Percentiles rank a stretch among this genome's conserved stretches.
Evolutionary conservation across 2,329 filamentous ascomycete genomes (phyloP).

Genomic region (Diaporthe helianthi): DNA sequence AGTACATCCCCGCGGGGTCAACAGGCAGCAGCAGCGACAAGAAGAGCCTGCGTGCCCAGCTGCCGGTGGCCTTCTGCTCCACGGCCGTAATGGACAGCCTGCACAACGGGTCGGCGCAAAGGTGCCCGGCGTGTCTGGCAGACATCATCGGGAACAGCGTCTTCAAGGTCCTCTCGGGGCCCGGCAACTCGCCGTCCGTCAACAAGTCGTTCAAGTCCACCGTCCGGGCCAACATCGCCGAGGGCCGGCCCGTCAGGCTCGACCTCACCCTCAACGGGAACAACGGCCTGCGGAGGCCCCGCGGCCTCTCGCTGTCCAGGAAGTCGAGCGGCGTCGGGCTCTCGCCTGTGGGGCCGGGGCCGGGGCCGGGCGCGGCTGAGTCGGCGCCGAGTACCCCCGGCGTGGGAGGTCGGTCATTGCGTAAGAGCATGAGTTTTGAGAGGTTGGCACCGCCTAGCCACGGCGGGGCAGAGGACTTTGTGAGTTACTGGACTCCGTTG

Average conservation of each 20-base stretch:
- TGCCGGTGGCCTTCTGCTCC: slow-evolving; percentile 28
- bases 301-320: slow-evolving; percentile 22
- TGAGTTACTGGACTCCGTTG: slow-evolving; percentile 32
- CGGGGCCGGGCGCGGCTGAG: background rate
- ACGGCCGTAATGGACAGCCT: slow-evolving; percentile 14
- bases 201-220: slow-evolving; percentile 25
- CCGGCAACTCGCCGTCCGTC: slow-evolving; percentile 15
- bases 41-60: slow-evolving; percentile 3
- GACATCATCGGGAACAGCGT: slow-evolving; percentile 20
- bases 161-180: slow-evolving; percentile 27
- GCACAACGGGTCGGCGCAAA: background rate
- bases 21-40: background rate
- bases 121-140: background rate
- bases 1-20: slow-evolving; percentile 6
- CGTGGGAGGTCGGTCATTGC: background rate
- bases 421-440: slow-evolving; percentile 27
- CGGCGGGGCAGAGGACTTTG: background rate
- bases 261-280: slow-evolving; percentile 18
- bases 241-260: slow-evolving; percentile 22
- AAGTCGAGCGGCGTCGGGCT: slow-evolving; percentile 11
- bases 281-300: background rate
- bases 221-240: slow-evolving; percentile 15
- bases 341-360: background rate
- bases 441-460: background rate
- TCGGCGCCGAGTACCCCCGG: background rate